phyloP scores from a whole-genome alignment of 768 basidiomycete species.

The Auricularia heimuer region DNA sequence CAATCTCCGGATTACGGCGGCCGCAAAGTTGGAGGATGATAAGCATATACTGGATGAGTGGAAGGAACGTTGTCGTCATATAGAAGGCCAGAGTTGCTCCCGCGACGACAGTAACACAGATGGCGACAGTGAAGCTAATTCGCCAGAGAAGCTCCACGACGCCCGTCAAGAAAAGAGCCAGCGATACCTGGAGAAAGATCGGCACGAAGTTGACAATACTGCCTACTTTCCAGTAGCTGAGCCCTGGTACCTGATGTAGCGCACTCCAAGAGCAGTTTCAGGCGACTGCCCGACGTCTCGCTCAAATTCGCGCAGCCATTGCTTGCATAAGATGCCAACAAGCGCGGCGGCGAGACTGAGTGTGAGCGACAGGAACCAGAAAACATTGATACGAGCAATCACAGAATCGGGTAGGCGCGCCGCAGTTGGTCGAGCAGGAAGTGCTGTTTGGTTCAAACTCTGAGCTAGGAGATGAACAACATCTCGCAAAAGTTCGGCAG shows the following conservation, averaged over 20 bases:
- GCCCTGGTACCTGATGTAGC: constrained; percentile 13
- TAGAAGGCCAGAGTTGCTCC: not conserved
- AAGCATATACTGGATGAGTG: not conserved
- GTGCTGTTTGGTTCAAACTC: not conserved
- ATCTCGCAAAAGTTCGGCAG: constrained; percentile 1
- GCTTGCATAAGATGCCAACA: constrained; percentile 20
- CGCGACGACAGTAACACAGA: not conserved
- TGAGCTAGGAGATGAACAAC: not conserved
- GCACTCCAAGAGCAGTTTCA: constrained; percentile 6
- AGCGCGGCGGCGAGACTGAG: constrained; percentile 16
- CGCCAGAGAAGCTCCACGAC: constrained; percentile 11
- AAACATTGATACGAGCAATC: constrained; percentile 32
- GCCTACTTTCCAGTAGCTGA: constrained; percentile 15
- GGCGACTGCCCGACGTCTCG: constrained; percentile 7
- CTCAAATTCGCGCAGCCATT: constrained; percentile 17
- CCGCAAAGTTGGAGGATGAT: not conserved
- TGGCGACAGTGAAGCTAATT: not conserved
- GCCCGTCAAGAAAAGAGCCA: constrained; percentile 14
- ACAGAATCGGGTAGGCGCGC: constrained; percentile 14
- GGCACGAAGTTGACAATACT: constrained; percentile 16
- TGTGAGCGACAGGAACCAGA: constrained; percentile 19
- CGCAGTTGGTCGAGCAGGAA: not conserved
- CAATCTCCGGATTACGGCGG: not conserved
- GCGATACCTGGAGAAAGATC: constrained; percentile 12
- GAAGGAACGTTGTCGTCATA: not conserved